Conservation (phyloP, 495 filamentous ascomycete species). For the Hypoxylon fragiforme region DNA sequence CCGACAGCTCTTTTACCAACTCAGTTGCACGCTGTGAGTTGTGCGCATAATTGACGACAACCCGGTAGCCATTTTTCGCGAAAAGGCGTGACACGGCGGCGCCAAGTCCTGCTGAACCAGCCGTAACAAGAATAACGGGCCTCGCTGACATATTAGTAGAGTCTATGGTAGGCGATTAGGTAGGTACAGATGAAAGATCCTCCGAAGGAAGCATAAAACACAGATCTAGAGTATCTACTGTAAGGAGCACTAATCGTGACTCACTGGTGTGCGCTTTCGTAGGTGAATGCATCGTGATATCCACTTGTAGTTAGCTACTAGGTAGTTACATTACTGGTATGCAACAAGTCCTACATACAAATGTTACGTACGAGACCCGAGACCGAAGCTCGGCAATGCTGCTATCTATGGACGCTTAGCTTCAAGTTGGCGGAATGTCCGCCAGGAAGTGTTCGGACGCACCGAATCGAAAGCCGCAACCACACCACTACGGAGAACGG, state of each 20-base stretch:
- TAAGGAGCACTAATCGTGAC: not conserved
- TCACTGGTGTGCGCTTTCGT: not conserved
- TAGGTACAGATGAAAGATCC: not conserved
- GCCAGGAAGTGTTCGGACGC: not conserved
- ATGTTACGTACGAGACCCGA: too few relatives aligned
- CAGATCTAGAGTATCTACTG: not conserved
- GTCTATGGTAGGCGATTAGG: too few relatives aligned
- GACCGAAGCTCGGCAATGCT: too few relatives aligned
- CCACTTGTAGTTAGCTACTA: too few relatives aligned
- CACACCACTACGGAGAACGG: not conserved
- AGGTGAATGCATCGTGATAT: not conserved
- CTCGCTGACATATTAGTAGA: not conserved
- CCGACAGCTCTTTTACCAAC: slow-evolving; percentile 46
- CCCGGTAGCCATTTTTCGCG: slow-evolving; percentile 47
- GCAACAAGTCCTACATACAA: too few relatives aligned
- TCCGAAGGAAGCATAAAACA: not conserved
- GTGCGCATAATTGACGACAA: slow-evolving; percentile 56
- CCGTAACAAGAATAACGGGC: slow-evolving; percentile 55
- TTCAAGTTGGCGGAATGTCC: slow-evolving; percentile 1
- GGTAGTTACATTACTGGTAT: too few relatives aligned
- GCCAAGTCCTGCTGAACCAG: slow-evolving; percentile 57
- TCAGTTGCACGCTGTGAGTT: slow-evolving; percentile 46
- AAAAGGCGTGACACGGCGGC: slow-evolving; percentile 55
- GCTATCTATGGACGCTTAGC: too few relatives aligned
- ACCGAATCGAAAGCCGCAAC: not conserved